Evolutionary conservation across 2,329 filamentous ascomycete species (phyloP).

Genomic region (Penicillium sp.): DNA sequence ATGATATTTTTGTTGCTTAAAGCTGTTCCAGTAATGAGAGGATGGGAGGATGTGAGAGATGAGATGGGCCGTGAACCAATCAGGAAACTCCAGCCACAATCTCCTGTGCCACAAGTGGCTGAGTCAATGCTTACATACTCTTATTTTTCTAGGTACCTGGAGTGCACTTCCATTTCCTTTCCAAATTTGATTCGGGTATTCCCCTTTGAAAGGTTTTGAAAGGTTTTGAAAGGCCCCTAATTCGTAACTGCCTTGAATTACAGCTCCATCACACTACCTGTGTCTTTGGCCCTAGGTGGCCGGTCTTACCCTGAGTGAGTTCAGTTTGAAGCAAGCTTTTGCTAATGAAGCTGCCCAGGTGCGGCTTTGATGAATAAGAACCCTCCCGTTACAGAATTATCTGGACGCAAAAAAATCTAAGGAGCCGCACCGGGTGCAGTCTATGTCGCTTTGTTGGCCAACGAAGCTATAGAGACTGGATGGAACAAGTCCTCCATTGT

Average conservation of each 20-base stretch:
- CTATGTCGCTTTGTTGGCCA: not conserved
- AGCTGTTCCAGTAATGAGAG: not conserved
- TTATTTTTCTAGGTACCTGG: not conserved
- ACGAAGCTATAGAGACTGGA: not conserved
- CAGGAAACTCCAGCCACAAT: conserved; percentile 2
- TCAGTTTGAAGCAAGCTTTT: not conserved
- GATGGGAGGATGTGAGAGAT: conserved; percentile 2
- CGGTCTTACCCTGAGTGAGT: not conserved
- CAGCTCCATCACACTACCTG: not conserved
- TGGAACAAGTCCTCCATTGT: not conserved
- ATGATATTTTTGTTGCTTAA: not conserved
- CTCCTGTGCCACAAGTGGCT: not conserved
- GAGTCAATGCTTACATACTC: not conserved
- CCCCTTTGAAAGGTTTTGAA: no score
- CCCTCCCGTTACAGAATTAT: not conserved
- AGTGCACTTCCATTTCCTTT: not conserved
- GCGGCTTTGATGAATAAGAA: not conserved
- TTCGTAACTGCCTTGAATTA: not conserved
- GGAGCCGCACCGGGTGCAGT: conserved; percentile 19
- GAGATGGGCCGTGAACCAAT: conserved; percentile 2
- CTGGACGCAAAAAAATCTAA: not conserved
- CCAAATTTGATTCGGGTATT: not conserved
- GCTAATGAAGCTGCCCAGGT: not conserved
- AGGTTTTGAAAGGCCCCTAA: not conserved
- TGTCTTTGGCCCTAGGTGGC: not conserved